Conservation (phyloP, 2,329 filamentous ascomycete genomes). For the Beauveria scarabaeidicola region DNA sequence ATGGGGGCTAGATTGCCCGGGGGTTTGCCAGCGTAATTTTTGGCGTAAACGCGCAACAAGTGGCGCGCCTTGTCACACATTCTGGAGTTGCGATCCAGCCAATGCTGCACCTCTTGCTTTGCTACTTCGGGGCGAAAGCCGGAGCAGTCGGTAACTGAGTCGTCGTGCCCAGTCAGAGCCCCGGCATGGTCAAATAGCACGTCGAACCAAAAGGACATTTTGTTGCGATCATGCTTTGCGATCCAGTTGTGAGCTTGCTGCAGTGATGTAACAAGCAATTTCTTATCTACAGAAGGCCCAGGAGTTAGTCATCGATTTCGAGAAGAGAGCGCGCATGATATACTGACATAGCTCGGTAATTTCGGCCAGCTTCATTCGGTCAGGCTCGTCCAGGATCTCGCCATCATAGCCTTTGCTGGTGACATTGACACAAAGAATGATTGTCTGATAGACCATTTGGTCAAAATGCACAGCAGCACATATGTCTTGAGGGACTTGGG, state of each 20-base stretch:
- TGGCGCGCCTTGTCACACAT: slow-evolving; percentile 48
- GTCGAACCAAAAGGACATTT: slow-evolving; percentile 61
- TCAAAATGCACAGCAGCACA: slow-evolving; percentile 57
- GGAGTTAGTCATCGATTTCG: background rate
- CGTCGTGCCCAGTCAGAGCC: slow-evolving; percentile 38
- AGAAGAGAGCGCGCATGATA: background rate
- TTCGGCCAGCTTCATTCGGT: slow-evolving; percentile 49
- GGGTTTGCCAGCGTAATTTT: slow-evolving; percentile 39
- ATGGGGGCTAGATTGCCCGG: slow-evolving; percentile 42
- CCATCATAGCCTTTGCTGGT: slow-evolving; percentile 60
- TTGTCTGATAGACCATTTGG: slow-evolving; percentile 57
- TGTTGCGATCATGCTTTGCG: slow-evolving; percentile 59
- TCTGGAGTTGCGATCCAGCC: slow-evolving; percentile 52
- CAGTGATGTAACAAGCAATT: slow-evolving; percentile 55
- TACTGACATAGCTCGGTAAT: slow-evolving; percentile 55
- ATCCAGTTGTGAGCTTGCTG: slow-evolving; percentile 64
- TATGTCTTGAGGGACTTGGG: slow-evolving; percentile 57
- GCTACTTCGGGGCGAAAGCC: slow-evolving; percentile 48
- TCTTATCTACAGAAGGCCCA: slow-evolving; percentile 45
- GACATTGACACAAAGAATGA: slow-evolving; percentile 57
- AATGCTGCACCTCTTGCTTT: slow-evolving; percentile 53
- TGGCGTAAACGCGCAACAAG: slow-evolving; percentile 47
- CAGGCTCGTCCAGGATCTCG: slow-evolving; percentile 51
- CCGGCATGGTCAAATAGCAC: slow-evolving; percentile 54
- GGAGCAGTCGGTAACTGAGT: slow-evolving; percentile 42